These are phyloP conservation scores for Hibiscus syriacus DNA, from an alignment of 345 rosid species.

Conservation along the genomic window DNA sequence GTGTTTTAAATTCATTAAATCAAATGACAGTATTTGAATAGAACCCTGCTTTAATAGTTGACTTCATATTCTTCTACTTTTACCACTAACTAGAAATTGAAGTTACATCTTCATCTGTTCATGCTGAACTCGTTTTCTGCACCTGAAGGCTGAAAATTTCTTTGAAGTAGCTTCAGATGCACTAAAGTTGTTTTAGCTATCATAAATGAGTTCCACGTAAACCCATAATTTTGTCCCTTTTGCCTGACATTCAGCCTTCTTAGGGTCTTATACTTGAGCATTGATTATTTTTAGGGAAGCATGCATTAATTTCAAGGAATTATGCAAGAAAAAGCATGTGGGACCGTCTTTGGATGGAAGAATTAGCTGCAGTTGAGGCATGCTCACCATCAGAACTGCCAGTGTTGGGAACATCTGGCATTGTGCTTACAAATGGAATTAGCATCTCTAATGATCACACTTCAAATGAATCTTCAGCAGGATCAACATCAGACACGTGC, in stretches of 20 bases:
- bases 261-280: not conserved
- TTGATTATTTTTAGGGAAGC: constrained; percentile 48
- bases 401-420: constrained; percentile 48
- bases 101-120: not conserved
- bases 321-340: constrained; percentile 62
- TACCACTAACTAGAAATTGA: not conserved
- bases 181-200: not conserved
- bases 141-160: not conserved
- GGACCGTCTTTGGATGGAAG: constrained; percentile 83
- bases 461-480: constrained; percentile 25
- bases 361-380: constrained; percentile 76
- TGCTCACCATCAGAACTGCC: constrained; percentile 47
- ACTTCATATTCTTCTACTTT: not conserved
- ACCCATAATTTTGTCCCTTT: not conserved
- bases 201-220: not conserved
- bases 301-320: constrained; percentile 62
- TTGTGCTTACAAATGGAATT: constrained; percentile 50
- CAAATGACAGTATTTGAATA: not conserved
- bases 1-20: not conserved
- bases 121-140: not conserved
- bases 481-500: constrained; percentile 16
- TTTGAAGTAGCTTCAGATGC: not conserved
- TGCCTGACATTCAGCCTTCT: not conserved
- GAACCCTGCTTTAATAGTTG: not conserved
- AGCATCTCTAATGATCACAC: constrained; percentile 18